Percentiles rank a stretch among this genome's conserved stretches.
Conservation (phyloP, 2,329 filamentous ascomycete genomes). For the Fusarium albosuccineum region DNA sequence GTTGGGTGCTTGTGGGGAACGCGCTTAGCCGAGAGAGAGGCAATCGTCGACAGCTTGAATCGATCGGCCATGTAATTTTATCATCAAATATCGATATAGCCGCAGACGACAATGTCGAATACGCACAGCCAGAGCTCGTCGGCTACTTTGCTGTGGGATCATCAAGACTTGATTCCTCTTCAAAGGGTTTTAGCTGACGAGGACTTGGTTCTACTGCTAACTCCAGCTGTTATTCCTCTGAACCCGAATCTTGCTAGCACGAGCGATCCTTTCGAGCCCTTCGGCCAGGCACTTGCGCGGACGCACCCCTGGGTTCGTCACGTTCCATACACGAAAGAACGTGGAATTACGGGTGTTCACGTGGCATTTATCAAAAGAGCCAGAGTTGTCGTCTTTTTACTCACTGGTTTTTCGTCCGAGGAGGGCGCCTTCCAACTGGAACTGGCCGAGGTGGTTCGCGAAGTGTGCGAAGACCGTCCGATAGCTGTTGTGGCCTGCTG, state of each 20-base stretch:
- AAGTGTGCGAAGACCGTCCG: conserved; percentile 62
- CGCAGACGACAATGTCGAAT: conserved; percentile 41
- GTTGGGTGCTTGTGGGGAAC: conserved; percentile 33
- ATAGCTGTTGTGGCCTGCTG: conserved; percentile 67
- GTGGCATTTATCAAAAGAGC: conserved; percentile 72
- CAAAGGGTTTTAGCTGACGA: conserved; percentile 60
- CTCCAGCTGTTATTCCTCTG: conserved; percentile 66
- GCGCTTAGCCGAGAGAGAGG: conserved; percentile 24
- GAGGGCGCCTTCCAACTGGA: conserved; percentile 66
- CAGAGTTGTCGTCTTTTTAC: conserved; percentile 71
- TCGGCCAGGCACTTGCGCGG: conserved; percentile 73
- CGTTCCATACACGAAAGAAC: conserved; percentile 75
- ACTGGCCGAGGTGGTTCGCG: conserved; percentile 60
- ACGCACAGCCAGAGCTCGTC: conserved; percentile 27
- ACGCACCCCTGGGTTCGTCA: conserved; percentile 75
- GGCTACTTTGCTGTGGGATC: conserved; percentile 56
- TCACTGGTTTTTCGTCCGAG: conserved; percentile 61
- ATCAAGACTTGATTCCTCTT: conserved; percentile 62
- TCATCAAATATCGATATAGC: conserved; percentile 27
- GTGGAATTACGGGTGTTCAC: conserved; percentile 75
- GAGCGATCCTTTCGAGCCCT: conserved; percentile 78
- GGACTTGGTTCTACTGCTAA: conserved; percentile 72
- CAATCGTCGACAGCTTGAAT: conserved; percentile 19
- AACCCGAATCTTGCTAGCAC: conserved; percentile 56
- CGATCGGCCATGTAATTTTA: conserved; percentile 41